phyloP scores from a whole-genome alignment of 1,284 basidiomycete genomes.

The Agaricales sp. region DNA sequence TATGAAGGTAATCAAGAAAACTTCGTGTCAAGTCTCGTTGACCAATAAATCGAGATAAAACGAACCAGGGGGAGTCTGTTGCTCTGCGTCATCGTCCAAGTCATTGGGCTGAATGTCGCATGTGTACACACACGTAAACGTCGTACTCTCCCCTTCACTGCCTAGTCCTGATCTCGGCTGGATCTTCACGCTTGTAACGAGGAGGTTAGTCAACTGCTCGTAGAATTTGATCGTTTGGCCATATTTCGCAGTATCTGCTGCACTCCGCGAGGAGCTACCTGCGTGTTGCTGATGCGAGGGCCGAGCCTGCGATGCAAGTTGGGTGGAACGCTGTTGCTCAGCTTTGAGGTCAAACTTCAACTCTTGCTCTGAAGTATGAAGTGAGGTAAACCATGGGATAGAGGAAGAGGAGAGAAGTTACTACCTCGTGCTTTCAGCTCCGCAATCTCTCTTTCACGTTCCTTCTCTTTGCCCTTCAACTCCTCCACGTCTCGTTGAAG shows the following conservation, averaged over 20 bases:
- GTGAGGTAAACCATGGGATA: slow-evolving; percentile 13
- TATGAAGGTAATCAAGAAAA: slow-evolving; percentile 1
- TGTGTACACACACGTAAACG: slow-evolving; percentile 42
- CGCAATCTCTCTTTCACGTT: slow-evolving; percentile 34
- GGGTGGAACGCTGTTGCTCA: not conserved
- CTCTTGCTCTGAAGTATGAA: not conserved
- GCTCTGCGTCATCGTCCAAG: slow-evolving; percentile 11
- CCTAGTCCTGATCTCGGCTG: slow-evolving; percentile 13
- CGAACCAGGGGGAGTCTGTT: slow-evolving; percentile 28
- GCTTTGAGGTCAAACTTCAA: not conserved
- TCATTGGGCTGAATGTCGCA: slow-evolving; percentile 25
- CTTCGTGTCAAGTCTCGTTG: not conserved
- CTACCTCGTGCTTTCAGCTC: slow-evolving; percentile 38
- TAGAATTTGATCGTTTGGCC: slow-evolving; percentile 43
- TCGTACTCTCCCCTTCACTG: slow-evolving; percentile 29
- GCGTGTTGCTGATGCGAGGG: slow-evolving; percentile 20
- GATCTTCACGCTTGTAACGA: slow-evolving; percentile 38
- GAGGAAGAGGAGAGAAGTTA: slow-evolving; percentile 18
- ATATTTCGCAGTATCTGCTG: slow-evolving; percentile 38
- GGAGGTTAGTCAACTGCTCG: slow-evolving; percentile 50
- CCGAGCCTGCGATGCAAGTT: slow-evolving; percentile 9
- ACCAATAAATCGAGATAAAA: slow-evolving; percentile 11
- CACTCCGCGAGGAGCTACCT: slow-evolving; percentile 19
- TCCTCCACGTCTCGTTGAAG: slow-evolving; percentile 38
- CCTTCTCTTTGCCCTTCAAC: slow-evolving; percentile 32